These are phyloP conservation scores for Monosporascus sp. DNA, from an alignment of 2,329 filamentous ascomycete species.

Conservation along the genomic window DNA sequence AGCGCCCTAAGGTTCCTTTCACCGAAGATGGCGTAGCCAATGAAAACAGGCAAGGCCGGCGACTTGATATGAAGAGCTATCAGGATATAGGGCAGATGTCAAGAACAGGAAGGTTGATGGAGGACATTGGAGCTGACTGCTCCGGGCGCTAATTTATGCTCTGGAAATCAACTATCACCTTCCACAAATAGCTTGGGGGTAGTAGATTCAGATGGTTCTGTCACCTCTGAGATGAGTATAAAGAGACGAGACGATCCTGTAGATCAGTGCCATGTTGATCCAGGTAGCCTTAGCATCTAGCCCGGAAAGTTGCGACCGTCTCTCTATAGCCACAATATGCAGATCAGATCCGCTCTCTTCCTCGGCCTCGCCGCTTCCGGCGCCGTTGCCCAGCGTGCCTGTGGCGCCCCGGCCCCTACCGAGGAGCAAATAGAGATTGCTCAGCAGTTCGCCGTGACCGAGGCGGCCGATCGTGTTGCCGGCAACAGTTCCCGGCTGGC, in stretches of 20 bases:
- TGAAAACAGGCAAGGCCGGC: background rate
- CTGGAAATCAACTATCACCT: background rate
- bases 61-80: no score
- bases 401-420: slow-evolving; percentile 23
- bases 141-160: background rate
- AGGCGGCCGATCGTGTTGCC: slow-evolving; percentile 14
- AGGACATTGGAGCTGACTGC: background rate
- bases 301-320: background rate
- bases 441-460: slow-evolving; percentile 17
- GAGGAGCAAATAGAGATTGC: slow-evolving; percentile 19
- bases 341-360: slow-evolving; percentile 4
- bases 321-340: slow-evolving; percentile 1
- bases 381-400: slow-evolving; percentile 4
- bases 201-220: background rate
- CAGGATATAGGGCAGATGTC: background rate
- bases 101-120: background rate
- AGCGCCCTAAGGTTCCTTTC: background rate
- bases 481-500: slow-evolving; percentile 16
- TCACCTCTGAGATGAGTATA: background rate
- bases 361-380: slow-evolving; percentile 7
- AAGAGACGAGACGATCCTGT: background rate
- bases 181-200: background rate
- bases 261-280: background rate
- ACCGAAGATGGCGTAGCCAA: background rate
- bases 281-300: background rate